Evolutionary conservation across 768 basidiomycete genomes (phyloP).

Genomic region (Chiua virens): DNA sequence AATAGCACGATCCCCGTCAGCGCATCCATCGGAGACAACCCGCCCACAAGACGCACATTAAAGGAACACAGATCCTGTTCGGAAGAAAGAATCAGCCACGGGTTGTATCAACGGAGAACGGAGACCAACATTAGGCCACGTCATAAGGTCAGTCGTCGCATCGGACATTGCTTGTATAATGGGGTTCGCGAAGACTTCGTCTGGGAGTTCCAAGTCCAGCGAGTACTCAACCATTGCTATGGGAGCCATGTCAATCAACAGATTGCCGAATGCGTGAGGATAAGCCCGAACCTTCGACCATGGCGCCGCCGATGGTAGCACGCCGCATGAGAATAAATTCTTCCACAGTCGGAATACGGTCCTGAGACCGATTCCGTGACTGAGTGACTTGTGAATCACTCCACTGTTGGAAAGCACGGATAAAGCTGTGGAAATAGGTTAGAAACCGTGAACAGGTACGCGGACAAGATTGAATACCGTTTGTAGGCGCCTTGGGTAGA

Average conservation of each 20-base stretch:
- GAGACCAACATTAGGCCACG: conserved; percentile 39
- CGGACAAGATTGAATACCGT: conserved; percentile 21
- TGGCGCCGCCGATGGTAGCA: conserved; percentile 36
- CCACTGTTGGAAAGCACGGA: conserved; percentile 36
- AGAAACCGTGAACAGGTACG: not conserved
- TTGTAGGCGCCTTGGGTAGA: conserved; percentile 36
- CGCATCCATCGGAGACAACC: conserved; percentile 4
- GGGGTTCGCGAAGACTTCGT: conserved; percentile 35
- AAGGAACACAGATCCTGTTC: conserved; percentile 30
- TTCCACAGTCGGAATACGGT: conserved; percentile 37
- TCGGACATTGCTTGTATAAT: conserved; percentile 37
- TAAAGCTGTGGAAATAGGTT: conserved; percentile 26
- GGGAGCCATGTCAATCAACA: conserved; percentile 1
- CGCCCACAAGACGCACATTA: conserved; percentile 22
- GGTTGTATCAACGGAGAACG: conserved; percentile 1
- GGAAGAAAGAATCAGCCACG: conserved; percentile 11
- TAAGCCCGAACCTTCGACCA: conserved; percentile 37
- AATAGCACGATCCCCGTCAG: conserved; percentile 5
- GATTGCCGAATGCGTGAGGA: not conserved
- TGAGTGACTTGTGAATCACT: conserved; percentile 37
- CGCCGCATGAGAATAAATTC: conserved; percentile 40
- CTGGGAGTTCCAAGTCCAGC: conserved; percentile 37
- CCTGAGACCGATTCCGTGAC: conserved; percentile 34
- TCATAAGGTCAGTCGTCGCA: conserved; percentile 42
- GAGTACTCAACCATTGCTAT: conserved; percentile 39